A percentile compares a stretch with the other conserved stretches of the same genome.
Conservation (phyloP, 495 filamentous ascomycete species). For the Glarea lozoyensis region DNA sequence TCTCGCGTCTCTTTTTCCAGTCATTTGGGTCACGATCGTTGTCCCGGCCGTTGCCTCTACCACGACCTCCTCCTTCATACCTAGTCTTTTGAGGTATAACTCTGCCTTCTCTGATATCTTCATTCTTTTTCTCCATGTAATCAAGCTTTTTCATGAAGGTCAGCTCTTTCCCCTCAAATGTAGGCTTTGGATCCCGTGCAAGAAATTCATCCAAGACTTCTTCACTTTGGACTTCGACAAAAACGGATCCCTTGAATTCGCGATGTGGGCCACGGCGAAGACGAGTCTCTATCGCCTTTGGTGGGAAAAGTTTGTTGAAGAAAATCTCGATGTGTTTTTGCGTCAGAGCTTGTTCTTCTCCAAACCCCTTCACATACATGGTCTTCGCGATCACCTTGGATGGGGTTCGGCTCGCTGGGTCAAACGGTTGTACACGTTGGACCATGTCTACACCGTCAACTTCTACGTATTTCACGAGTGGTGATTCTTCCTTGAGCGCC, state of each 20-base stretch:
- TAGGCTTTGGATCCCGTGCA: constrained; percentile 67
- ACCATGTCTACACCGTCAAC: constrained; percentile 51
- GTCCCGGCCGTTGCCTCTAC: constrained; percentile 22
- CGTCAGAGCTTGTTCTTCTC: constrained; percentile 62
- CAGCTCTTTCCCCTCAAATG: constrained; percentile 66
- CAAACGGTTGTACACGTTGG: constrained; percentile 65
- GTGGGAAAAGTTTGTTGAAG: constrained; percentile 70
- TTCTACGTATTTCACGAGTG: constrained; percentile 57
- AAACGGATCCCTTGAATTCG: constrained; percentile 87
- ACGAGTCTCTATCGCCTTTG: constrained; percentile 76
- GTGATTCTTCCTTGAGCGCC: constrained; percentile 65
- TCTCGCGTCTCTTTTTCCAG: constrained; percentile 58
- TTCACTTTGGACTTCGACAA: constrained; percentile 77
- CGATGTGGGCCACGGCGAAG: constrained; percentile 66
- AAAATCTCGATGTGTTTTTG: constrained; percentile 93
- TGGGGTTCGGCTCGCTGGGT: constrained; percentile 20
- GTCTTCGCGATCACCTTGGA: constrained; percentile 23
- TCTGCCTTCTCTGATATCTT: constrained; percentile 65
- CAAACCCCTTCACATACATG: constrained; percentile 74
- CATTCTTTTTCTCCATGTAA: constrained; percentile 72
- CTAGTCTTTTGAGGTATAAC: constrained; percentile 40
- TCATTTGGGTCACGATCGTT: constrained; percentile 42
- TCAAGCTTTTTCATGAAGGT: constrained; percentile 74
- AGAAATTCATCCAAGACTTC: constrained; percentile 72
- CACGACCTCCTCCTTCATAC: constrained; percentile 11